A percentile compares a stretch with the other conserved stretches of the same genome.
These are phyloP conservation scores for Wickerhamomyces canadensis DNA, from an alignment of 805 yeast genomes.

Conservation along the genomic window DNA sequence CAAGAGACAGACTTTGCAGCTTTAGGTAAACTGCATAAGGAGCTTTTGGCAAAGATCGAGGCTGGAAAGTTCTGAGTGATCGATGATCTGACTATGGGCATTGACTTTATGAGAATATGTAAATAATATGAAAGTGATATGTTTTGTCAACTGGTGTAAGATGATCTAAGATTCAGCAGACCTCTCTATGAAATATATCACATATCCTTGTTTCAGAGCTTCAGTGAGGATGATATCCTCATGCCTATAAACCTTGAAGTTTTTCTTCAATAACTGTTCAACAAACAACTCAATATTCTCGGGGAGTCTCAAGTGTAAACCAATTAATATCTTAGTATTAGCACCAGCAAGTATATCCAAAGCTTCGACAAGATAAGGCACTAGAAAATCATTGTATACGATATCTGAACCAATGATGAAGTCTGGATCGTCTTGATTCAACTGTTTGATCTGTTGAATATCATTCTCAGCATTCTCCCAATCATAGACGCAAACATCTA, in stretches of 20 bases:
- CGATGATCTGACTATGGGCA: too few relatives aligned
- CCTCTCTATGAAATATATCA: slow-evolving; percentile 33
- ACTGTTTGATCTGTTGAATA: slow-evolving; percentile 14
- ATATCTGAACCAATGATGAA: slow-evolving; percentile 59
- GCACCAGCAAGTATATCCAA: slow-evolving; percentile 30
- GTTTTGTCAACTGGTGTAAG: too few relatives aligned
- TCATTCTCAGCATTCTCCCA: slow-evolving; percentile 51
- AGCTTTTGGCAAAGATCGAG: slow-evolving; percentile 42
- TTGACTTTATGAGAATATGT: too few relatives aligned
- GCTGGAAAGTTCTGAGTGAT: slow-evolving; percentile 8
- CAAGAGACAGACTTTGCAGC: slow-evolving; percentile 69
- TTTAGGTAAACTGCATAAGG: slow-evolving; percentile 61
- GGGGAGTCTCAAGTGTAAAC: slow-evolving; percentile 51
- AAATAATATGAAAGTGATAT: too few relatives aligned
- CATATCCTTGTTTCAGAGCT: slow-evolving; percentile 37
- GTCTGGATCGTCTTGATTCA: slow-evolving; percentile 30
- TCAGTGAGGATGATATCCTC: slow-evolving; percentile 27
- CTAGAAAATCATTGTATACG: slow-evolving; percentile 55
- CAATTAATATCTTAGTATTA: slow-evolving; percentile 34
- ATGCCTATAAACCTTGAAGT: slow-evolving; percentile 32
- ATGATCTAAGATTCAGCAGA: neutral
- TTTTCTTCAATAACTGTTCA: slow-evolving; percentile 23
- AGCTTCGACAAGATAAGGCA: slow-evolving; percentile 43
- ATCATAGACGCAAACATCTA: slow-evolving; percentile 50
- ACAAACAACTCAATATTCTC: slow-evolving; percentile 44